phyloP scores from a whole-genome alignment of 1,139 yeast genomes.

The Scheffersomyces cryptocercus region DNA sequence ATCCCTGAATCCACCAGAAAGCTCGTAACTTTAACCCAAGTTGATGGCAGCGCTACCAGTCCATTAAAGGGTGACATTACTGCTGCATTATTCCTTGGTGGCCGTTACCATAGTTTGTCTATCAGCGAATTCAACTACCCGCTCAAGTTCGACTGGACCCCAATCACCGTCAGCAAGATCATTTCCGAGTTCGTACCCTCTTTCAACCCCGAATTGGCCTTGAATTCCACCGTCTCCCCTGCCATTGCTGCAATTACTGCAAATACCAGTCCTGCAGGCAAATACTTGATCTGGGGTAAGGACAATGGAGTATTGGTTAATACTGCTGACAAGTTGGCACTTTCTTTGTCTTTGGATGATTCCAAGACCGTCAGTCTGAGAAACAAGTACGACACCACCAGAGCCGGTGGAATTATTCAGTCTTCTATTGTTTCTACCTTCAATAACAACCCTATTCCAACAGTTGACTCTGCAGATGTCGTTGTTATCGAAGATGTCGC shows the following conservation, averaged over 20 bases:
- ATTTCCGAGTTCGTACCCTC: slow-evolving; percentile 44
- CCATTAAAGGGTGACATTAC: slow-evolving; percentile 68
- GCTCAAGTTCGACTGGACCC: slow-evolving; percentile 58
- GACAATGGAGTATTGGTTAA: slow-evolving; percentile 59
- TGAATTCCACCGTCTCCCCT: slow-evolving; percentile 9
- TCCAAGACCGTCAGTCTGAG: slow-evolving; percentile 54
- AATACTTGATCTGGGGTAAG: slow-evolving; percentile 65
- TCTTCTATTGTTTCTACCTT: slow-evolving; percentile 53
- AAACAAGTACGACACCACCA: slow-evolving; percentile 68
- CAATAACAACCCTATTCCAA: slow-evolving; percentile 24
- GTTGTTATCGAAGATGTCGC: slow-evolving; percentile 61
- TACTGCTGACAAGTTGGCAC: slow-evolving; percentile 68
- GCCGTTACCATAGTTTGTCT: slow-evolving; percentile 36
- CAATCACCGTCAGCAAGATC: slow-evolving; percentile 51
- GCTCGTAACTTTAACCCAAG: slow-evolving; percentile 67
- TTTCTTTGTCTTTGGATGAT: slow-evolving; percentile 69
- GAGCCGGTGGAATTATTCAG: slow-evolving; percentile 77
- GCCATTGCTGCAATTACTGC: slow-evolving; percentile 31
- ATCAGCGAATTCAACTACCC: slow-evolving; percentile 56
- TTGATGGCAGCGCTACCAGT: slow-evolving; percentile 30
- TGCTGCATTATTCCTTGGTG: slow-evolving; percentile 64
- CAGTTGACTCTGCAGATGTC: slow-evolving; percentile 62
- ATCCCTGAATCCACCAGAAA: slow-evolving; percentile 62
- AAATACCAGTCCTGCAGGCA: slow-evolving; percentile 47
- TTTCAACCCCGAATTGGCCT: slow-evolving; percentile 29